Percentiles rank a stretch among this genome's conserved stretches.
Conservation (phyloP, 768 basidiomycete species). For the Psilocybe subaeruginosa region DNA sequence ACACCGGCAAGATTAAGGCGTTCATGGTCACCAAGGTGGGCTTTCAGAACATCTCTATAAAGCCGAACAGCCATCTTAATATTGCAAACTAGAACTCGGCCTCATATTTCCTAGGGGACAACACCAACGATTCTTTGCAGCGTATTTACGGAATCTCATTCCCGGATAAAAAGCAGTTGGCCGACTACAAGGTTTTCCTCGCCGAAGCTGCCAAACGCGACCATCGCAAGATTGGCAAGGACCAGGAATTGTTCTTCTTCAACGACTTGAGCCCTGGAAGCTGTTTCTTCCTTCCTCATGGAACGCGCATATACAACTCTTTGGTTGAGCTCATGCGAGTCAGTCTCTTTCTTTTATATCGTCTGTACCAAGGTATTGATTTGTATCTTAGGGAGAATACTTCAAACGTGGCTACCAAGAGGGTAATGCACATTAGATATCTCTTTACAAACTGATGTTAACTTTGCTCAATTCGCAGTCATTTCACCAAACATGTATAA, state of each 20-base stretch:
- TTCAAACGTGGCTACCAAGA: conserved; percentile 96
- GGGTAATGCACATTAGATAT: conserved; percentile 45
- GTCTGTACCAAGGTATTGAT: neutral
- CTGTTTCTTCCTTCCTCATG: conserved; percentile 96
- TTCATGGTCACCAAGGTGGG: conserved; percentile 93
- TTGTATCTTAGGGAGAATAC: conserved; percentile 72
- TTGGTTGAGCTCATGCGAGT: conserved; percentile 91
- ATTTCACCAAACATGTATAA: conserved; percentile 99
- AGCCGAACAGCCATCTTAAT: neutral
- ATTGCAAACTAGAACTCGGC: conserved; percentile 76
- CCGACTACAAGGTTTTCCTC: conserved; percentile 94
- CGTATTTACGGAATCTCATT: conserved; percentile 98
- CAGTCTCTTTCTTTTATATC: conserved; percentile 31
- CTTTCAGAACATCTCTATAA: neutral
- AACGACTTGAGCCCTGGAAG: conserved; percentile 95
- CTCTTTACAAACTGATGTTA: neutral
- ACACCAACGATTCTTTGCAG: conserved; percentile 91
- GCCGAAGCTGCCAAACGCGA: conserved; percentile 98
- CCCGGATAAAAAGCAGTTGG: conserved; percentile 94
- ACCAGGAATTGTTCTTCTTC: conserved; percentile 99
- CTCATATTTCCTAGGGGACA: conserved; percentile 96
- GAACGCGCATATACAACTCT: conserved; percentile 95
- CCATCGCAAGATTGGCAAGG: conserved; percentile 95
- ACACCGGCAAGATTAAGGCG: conserved; percentile 97
- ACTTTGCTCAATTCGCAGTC: conserved; percentile 47